Conservation (phyloP, 2,329 filamentous ascomycete genomes). For the Golovinomyces cichoracearum region DNA sequence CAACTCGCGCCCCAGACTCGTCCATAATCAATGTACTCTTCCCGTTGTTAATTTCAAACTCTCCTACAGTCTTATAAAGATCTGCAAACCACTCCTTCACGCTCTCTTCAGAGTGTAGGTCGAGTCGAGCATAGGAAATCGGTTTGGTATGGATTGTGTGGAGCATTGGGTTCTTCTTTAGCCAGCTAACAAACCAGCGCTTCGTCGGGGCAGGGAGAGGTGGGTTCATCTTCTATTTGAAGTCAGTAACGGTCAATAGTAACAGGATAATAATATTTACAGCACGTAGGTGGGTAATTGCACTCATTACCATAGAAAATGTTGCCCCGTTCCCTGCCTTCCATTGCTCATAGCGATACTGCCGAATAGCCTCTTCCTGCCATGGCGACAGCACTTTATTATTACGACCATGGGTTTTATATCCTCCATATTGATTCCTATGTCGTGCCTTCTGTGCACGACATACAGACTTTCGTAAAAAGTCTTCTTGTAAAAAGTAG, state of each 20-base stretch:
- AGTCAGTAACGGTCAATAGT: no score
- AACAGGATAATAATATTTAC: no score
- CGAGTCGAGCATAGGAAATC: background rate
- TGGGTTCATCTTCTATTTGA: no score
- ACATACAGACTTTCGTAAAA: background rate
- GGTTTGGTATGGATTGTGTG: constrained; percentile 1
- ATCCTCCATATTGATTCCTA: background rate
- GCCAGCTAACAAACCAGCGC: background rate
- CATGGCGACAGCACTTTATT: background rate
- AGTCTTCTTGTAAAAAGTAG: no score
- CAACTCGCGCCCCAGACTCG: constrained; percentile 1
- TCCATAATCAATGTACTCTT: constrained; percentile 2
- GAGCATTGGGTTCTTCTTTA: background rate
- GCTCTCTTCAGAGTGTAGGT: background rate
- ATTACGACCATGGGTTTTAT: background rate
- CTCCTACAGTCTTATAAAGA: no score
- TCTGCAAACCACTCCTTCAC: background rate
- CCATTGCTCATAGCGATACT: constrained; percentile 1
- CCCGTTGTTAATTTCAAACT: background rate
- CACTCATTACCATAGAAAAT: background rate
- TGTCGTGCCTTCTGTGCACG: background rate
- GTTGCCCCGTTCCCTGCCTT: background rate
- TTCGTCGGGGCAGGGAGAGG: no score
- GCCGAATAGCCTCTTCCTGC: constrained; percentile 1
- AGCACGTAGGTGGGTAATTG: background rate